Evolutionary conservation across 192 early-diverging fungal genomes (phyloP).

Genomic region (Chytriomyces sp.): DNA sequence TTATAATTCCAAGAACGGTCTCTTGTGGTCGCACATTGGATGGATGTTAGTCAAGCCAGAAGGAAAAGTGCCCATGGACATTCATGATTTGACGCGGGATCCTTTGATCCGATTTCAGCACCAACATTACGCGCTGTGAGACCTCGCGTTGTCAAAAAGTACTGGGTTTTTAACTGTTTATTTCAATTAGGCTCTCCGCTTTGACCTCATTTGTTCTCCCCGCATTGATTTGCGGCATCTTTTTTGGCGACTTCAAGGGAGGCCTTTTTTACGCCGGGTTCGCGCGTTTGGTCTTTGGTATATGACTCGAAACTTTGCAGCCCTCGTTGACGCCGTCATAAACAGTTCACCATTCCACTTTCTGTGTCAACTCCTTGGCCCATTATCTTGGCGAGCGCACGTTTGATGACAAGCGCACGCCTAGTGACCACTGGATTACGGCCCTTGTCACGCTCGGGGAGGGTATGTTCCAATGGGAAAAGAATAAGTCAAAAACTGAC

Average conservation of each 20-base stretch:
- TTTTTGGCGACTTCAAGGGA: constrained; percentile 61
- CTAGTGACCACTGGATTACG: constrained; percentile 43
- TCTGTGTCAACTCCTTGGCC: constrained; percentile 63
- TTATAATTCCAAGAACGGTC: constrained; percentile 52
- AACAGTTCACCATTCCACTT: constrained; percentile 57
- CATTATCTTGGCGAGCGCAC: constrained; percentile 52
- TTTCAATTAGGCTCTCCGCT: constrained; percentile 60
- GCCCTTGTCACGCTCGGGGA: constrained; percentile 56
- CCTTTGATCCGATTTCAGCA: constrained; percentile 52
- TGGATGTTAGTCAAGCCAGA: constrained; percentile 53
- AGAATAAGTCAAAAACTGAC: constrained; percentile 66
- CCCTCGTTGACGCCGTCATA: background rate
- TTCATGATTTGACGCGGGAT: constrained; percentile 49
- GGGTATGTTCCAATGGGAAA: constrained; percentile 53
- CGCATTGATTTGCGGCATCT: constrained; percentile 78
- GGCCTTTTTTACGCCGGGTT: constrained; percentile 53
- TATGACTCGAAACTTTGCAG: background rate
- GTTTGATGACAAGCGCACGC: constrained; percentile 77
- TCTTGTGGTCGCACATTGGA: constrained; percentile 55
- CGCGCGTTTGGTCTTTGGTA: constrained; percentile 45
- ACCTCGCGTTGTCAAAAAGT: too few species aligned
- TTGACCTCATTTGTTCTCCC: constrained; percentile 79
- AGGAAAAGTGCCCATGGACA: constrained; percentile 43
- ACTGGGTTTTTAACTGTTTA: constrained; percentile 39
- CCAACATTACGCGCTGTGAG: constrained; percentile 42